phyloP scores from a whole-genome alignment of 192 early-diverging fungal species.

The Entomortierella beljakovae region DNA sequence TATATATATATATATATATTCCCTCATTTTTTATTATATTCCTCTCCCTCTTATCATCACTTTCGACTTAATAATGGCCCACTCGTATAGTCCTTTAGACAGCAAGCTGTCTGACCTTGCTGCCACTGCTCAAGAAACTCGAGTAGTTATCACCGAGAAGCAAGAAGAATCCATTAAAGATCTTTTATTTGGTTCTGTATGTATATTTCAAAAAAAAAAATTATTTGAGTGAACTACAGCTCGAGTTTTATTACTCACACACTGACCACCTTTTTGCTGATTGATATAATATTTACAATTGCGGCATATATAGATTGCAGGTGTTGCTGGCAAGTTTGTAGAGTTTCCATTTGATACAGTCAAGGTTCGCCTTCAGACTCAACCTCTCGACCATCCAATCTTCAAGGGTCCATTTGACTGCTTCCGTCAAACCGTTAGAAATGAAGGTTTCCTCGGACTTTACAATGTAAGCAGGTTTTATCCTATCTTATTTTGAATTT shows the following conservation, averaged over 20 bases:
- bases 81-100: slow-evolving; percentile 48
- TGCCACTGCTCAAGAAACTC: slow-evolving; percentile 36
- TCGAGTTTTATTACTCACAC: background rate
- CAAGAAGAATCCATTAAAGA: slow-evolving; percentile 51
- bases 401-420: slow-evolving; percentile 89
- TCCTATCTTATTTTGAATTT: background rate
- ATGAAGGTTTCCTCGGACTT: slow-evolving; percentile 87
- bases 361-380: slow-evolving; percentile 93
- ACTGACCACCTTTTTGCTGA: background rate
- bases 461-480: slow-evolving; percentile 76
- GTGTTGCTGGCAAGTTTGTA: slow-evolving; percentile 92
- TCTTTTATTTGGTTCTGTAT: slow-evolving; percentile 51
- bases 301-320: slow-evolving; percentile 80
- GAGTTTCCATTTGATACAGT: slow-evolving; percentile 98
- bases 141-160: slow-evolving; percentile 50
- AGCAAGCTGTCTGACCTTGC: slow-evolving; percentile 46
- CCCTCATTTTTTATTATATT: background rate
- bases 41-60: background rate
- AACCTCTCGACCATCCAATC: slow-evolving; percentile 68
- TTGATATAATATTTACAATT: background rate
- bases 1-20: background rate
- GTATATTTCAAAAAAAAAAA: background rate
- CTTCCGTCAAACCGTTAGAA: slow-evolving; percentile 74
- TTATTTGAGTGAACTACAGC: background rate
- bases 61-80: slow-evolving; percentile 24